phyloP scores from a whole-genome alignment of 176 grass and related monocot genomes.

The Alopecurus myosuroides region DNA sequence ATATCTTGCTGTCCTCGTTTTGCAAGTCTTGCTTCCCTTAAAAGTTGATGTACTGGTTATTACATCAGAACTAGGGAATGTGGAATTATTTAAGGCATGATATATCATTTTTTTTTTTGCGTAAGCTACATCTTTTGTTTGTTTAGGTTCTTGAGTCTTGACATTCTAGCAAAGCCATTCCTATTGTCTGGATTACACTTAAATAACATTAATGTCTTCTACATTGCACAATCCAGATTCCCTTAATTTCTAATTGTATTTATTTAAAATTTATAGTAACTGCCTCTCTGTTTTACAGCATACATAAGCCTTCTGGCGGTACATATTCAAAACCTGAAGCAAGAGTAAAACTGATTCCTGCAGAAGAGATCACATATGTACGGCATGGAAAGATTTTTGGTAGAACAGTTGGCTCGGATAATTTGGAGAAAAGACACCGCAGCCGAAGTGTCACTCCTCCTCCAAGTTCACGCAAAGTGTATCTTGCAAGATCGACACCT shows the following conservation, averaged over 20 bases:
- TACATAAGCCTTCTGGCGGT: constrained; percentile 16
- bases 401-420: constrained; percentile 24
- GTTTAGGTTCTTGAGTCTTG: not conserved
- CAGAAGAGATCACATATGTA: constrained; percentile 46
- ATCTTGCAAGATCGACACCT: not conserved
- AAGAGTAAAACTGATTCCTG: constrained; percentile 59
- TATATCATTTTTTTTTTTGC: not conserved
- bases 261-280: not conserved
- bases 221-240: not conserved
- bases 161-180: not conserved
- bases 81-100: not conserved
- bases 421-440: constrained; percentile 7
- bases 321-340: constrained; percentile 40
- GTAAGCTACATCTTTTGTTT: not conserved
- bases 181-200: not conserved
- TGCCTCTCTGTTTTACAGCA: constrained; percentile 10
- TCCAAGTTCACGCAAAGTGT: constrained; percentile 22
- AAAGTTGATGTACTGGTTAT: not conserved
- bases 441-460: constrained; percentile 30
- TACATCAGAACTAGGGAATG: not conserved
- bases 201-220: constrained; percentile 2
- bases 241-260: not conserved
- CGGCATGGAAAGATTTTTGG: constrained; percentile 15
- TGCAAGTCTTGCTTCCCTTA: not conserved
- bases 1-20: constrained; percentile 9